Conservation (phyloP, 257 asterid species). For the Scutellaria minor region DNA sequence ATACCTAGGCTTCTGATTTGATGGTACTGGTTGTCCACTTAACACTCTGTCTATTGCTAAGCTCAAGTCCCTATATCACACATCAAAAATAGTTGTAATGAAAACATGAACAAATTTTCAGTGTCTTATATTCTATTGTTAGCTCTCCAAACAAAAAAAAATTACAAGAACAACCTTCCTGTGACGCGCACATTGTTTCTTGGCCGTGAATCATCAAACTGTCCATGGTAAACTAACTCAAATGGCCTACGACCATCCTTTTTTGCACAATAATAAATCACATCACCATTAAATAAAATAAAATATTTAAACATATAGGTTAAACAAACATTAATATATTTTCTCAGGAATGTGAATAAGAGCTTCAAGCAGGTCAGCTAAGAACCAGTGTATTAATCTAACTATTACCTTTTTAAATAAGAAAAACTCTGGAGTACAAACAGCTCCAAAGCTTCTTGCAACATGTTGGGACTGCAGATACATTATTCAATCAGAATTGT, state of each 20-base stretch:
- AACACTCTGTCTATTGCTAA: constrained; percentile 80
- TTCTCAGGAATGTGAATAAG: constrained; percentile 3
- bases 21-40: constrained; percentile 73
- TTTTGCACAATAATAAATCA: constrained; percentile 19
- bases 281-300: constrained; percentile 8
- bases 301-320: background rate
- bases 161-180: constrained; percentile 66
- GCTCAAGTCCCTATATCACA: constrained; percentile 72
- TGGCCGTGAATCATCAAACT: constrained; percentile 92
- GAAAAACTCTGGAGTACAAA: constrained; percentile 95
- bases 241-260: constrained; percentile 96
- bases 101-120: background rate
- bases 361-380: constrained; percentile 24
- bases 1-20: constrained; percentile 82
- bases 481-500: constrained; percentile 24
- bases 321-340: constrained; percentile 9
- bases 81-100: constrained; percentile 7
- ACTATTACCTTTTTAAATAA: constrained; percentile 75
- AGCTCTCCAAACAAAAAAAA: constrained; percentile 5
- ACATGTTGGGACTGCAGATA: constrained; percentile 74
- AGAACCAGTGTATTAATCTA: constrained; percentile 16
- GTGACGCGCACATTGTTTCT: constrained; percentile 63
- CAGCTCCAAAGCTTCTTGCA: constrained; percentile 91
- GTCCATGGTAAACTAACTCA: constrained; percentile 94
- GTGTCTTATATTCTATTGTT: background rate